Base-by-base conservation (phyloP, 352 stramenopile species). In the Phytophthora foliorum region DNA sequence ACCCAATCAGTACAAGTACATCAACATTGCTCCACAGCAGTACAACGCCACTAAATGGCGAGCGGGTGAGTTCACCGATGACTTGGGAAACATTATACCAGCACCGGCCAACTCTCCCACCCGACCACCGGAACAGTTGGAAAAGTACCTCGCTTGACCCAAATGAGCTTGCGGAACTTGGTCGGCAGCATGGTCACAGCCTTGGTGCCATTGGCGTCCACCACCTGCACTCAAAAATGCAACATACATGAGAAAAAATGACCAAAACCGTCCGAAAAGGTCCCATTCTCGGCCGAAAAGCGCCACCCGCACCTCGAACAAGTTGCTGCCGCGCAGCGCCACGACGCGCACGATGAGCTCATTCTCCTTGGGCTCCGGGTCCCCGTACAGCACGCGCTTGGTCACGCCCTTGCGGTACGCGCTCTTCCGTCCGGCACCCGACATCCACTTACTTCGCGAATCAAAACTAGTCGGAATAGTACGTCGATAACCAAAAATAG, bases 111-210 rank as follows among this genome's bases (percentile, higher is more conserved):
- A 45, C n/a, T 45, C 17, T 45, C 17, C 39, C 17, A 45, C 39
- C 10, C 2, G 14, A 56, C 31, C 17, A 57, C 14, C n/a, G 10
- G 16, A 31, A 58, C 38, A 31, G 24, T 6, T 2, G 8, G 19
- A 14, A 46, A 53, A 25, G 22, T 46, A 90, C 82, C 85, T 52
- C 97, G 87, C 81, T 99, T 99, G 50, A 99, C 94, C 97, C 97
- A 99, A 50, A 99, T 98, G 27, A 99, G 86, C 82, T 99, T 99
- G 63, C 95, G 92, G 79, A 99, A 99, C 71, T 98, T 98, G 39
- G 97, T 99, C 17, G 97, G 97, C 63, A 99, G 83, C 77, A 99
- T 98, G 25, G 97, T 98, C 56, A 99, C 76, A 9, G 82, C 72
- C 52, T 76, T 85, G 22, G 67, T 57, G 49, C 86, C 90, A 34